Percentiles rank a stretch among this genome's conserved stretches.
These are phyloP conservation scores for Letharia lupina DNA, from an alignment of 495 filamentous ascomycete species.

Conservation along the genomic window DNA sequence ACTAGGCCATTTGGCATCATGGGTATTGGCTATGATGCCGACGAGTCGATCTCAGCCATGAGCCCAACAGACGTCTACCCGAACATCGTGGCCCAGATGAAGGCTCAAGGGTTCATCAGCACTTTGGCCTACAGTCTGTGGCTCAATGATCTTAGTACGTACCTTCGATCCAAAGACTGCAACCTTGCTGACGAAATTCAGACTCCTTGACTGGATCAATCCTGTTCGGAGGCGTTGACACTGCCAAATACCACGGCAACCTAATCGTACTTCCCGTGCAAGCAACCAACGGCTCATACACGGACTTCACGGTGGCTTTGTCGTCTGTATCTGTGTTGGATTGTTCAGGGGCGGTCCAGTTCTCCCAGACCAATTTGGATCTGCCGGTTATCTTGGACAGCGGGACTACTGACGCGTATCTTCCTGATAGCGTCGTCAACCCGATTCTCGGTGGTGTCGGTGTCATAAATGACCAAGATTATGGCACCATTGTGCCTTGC, in stretches of 20 bases:
- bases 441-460: constrained; percentile 52
- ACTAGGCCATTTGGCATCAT: constrained; percentile 57
- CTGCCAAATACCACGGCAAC: constrained; percentile 56
- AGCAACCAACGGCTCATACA: constrained; percentile 39
- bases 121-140: constrained; percentile 75
- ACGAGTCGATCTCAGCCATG: constrained; percentile 56
- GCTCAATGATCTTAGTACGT: constrained; percentile 65
- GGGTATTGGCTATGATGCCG: constrained; percentile 69
- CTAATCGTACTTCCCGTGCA: constrained; percentile 67
- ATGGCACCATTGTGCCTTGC: constrained; percentile 63
- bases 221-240: constrained; percentile 82
- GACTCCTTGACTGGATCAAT: constrained; percentile 63
- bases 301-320: constrained; percentile 69
- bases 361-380: constrained; percentile 38
- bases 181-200: constrained; percentile 15
- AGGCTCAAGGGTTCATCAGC: constrained; percentile 55
- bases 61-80: constrained; percentile 50
- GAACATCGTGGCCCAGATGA: constrained; percentile 59
- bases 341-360: constrained; percentile 39
- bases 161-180: neutral
- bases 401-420: constrained; percentile 64
- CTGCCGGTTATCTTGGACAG: constrained; percentile 71
- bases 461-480: constrained; percentile 47
- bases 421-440: constrained; percentile 56
- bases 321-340: constrained; percentile 51